These are phyloP conservation scores for Bolboschoenoplectus hybrid DNA, from an alignment of 202 grass and related monocot genomes.

Conservation along the genomic window DNA sequence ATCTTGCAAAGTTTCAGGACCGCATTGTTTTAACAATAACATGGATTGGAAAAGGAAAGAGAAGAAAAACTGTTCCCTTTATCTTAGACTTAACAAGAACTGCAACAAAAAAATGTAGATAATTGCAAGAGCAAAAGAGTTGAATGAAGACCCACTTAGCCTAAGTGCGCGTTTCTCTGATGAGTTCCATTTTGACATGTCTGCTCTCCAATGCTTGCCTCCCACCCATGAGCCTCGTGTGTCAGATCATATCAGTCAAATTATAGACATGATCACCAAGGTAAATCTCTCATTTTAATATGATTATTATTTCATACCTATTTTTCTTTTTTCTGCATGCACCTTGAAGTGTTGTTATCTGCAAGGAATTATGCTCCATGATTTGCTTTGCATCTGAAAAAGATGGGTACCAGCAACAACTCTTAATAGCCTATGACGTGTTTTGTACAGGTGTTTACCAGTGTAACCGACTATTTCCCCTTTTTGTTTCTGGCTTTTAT, in stretches of 20 bases:
- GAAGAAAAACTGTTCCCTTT: not conserved
- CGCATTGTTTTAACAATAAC: slow-evolving; percentile 5
- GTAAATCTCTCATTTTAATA: slow-evolving; percentile 41
- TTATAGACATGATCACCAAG: slow-evolving; percentile 96
- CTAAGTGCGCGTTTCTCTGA: slow-evolving; percentile 86
- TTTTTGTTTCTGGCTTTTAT: not conserved
- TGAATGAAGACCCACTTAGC: slow-evolving; percentile 81
- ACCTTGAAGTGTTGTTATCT: not conserved
- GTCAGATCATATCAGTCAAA: slow-evolving; percentile 82
- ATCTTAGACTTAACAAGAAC: not conserved
- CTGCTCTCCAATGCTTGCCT: slow-evolving; percentile 81
- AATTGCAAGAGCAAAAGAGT: slow-evolving; percentile 91
- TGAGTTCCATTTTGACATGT: slow-evolving; percentile 85
- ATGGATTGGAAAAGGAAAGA: not conserved
- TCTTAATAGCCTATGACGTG: not conserved
- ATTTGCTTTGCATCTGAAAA: slow-evolving; percentile 8
- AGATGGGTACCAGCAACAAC: not conserved
- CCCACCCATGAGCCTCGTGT: slow-evolving; percentile 87
- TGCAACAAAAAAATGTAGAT: slow-evolving; percentile 59
- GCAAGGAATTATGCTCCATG: slow-evolving; percentile 31
- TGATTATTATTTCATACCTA: slow-evolving; percentile 13
- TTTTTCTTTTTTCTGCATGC: not conserved
- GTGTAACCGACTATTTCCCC: not conserved
- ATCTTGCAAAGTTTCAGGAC: slow-evolving; percentile 16
- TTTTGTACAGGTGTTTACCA: not conserved